Evolutionary conservation across 192 early-diverging fungal species (phyloP), one percentile per base, ranked within the genome.

Genomic region (Backusella morwellensis): DNA sequence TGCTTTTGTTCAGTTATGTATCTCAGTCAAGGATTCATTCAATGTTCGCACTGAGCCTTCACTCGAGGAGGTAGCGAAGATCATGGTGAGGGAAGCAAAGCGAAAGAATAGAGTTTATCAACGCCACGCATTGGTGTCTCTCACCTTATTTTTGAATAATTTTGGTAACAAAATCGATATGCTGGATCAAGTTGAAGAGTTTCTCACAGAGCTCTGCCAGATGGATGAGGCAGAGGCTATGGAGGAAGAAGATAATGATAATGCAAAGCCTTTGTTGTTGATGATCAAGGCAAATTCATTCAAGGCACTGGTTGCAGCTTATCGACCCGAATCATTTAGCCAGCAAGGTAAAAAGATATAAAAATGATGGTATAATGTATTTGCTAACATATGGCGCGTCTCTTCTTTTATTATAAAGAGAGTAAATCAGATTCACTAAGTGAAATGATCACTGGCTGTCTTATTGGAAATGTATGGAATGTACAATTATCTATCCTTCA

Each of bases 381-480:
- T 41, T 21, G n/a, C 23, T 40, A 26, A 36, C 9, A 70, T 19
- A 5, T 29, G 38, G 9, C 11, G 2, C 32, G 32, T 40, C 6
- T 54, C 19, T 54, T 54, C 50, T 26, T 29, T 12, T 19, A 4
- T 63, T 63, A n/a, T 14, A 15, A 41, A 79, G 66, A 56, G 29
- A 19, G 6, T 11, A 21, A 40, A 32, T 86, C 83, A 7, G 77
- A 75, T 15, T 74, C 77, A 23, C 75, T 93, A 42, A 80, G 81
- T 14, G 19, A 68, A 3, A 74, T 85, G 7, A 76, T 95, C 40
- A 81, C 86, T 0, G 78, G 79, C 9, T 82, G 87, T 19, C 82
- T 94, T 1, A 82, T 88, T 6, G 88, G 85, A 1, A 90, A 94
- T 41, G 88, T 95, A 23, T 98, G 97, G 97, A 97, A 96, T 78